These are phyloP conservation scores for Cryomyces minteri DNA, from an alignment of 495 filamentous ascomycete genomes.

Conservation along the genomic window DNA sequence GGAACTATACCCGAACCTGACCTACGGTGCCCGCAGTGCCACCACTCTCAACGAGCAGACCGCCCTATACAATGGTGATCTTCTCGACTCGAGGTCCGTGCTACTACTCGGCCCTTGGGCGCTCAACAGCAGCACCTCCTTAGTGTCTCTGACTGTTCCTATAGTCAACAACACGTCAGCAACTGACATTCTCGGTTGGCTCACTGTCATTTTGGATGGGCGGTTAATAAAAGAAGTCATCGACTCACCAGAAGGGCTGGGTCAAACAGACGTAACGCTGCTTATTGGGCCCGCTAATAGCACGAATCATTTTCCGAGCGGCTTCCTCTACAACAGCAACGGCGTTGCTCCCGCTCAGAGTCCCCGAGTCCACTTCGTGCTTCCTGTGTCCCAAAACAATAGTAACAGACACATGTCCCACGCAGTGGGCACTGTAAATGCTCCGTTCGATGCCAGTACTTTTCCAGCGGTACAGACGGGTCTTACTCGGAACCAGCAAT, in stretches of 20 bases:
- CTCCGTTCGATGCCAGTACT: slow-evolving; percentile 33
- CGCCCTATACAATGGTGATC: slow-evolving; percentile 28
- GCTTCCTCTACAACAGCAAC: slow-evolving; percentile 11
- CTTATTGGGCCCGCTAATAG: slow-evolving; percentile 44
- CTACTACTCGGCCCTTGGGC: slow-evolving; percentile 50
- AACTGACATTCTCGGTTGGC: slow-evolving; percentile 48
- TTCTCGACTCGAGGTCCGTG: slow-evolving; percentile 29
- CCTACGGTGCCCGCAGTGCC: slow-evolving; percentile 27
- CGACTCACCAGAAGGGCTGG: slow-evolving; percentile 46
- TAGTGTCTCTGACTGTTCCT: slow-evolving; percentile 66
- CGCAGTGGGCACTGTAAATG: slow-evolving; percentile 23
- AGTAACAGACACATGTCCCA: slow-evolving; percentile 28
- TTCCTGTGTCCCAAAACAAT: slow-evolving; percentile 17
- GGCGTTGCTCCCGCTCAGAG: slow-evolving; percentile 2
- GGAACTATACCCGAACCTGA: slow-evolving; percentile 55
- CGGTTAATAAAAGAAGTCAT: slow-evolving; percentile 36
- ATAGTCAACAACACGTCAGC: slow-evolving; percentile 42
- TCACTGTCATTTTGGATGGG: slow-evolving; percentile 53
- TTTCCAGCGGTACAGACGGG: slow-evolving; percentile 39
- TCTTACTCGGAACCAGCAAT: slow-evolving; percentile 26
- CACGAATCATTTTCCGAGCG: slow-evolving; percentile 41
- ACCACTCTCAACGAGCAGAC: slow-evolving; percentile 18
- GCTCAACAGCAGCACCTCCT: slow-evolving; percentile 47
- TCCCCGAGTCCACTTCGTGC: slow-evolving; percentile 22
- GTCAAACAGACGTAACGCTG: slow-evolving; percentile 43